A percentile compares a stretch with the other conserved stretches of the same genome.
phyloP scores from a whole-genome alignment of 139 green algal genomes.

The Asterochloris erici region DNA sequence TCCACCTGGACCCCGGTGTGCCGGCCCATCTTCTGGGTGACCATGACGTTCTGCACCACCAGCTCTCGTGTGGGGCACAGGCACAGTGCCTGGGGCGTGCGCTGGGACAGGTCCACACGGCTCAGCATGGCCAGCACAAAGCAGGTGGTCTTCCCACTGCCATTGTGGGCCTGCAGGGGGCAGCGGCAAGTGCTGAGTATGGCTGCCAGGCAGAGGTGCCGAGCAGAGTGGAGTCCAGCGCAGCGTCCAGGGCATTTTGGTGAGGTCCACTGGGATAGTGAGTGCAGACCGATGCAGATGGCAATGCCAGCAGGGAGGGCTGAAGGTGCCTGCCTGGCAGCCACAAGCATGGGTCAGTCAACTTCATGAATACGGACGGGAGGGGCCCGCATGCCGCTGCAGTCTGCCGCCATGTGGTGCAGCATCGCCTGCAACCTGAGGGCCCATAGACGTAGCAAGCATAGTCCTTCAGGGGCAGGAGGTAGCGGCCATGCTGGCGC shows the following conservation, averaged over 20 bases:
- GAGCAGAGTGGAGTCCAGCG: too few relatives aligned
- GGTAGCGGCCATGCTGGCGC: not conserved
- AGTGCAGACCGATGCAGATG: too few relatives aligned
- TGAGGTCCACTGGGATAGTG: too few relatives aligned
- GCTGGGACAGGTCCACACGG: constrained; percentile 74
- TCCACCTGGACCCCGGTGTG: constrained; percentile 16
- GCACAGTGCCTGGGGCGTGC: constrained; percentile 88
- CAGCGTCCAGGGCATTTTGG: too few relatives aligned
- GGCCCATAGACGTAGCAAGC: too few relatives aligned
- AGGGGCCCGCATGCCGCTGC: not conserved
- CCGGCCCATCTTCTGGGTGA: constrained; percentile 88
- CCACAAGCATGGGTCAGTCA: not conserved
- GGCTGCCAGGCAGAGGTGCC: too few relatives aligned
- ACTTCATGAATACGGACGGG: too few relatives aligned
- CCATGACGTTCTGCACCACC: constrained; percentile 86
- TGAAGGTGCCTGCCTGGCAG: not conserved
- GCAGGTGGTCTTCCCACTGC: constrained; percentile 97
- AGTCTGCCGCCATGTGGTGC: not conserved
- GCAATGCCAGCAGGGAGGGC: too few relatives aligned
- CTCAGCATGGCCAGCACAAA: constrained; percentile 97
- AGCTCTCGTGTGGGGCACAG: constrained; percentile 97
- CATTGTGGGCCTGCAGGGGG: constrained; percentile 87
- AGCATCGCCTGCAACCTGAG: not conserved
- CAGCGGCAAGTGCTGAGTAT: too few relatives aligned
- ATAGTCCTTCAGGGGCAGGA: not conserved